These are phyloP conservation scores for Verbascum thapsus DNA, from an alignment of 257 asterid genomes.

Conservation along the genomic window DNA sequence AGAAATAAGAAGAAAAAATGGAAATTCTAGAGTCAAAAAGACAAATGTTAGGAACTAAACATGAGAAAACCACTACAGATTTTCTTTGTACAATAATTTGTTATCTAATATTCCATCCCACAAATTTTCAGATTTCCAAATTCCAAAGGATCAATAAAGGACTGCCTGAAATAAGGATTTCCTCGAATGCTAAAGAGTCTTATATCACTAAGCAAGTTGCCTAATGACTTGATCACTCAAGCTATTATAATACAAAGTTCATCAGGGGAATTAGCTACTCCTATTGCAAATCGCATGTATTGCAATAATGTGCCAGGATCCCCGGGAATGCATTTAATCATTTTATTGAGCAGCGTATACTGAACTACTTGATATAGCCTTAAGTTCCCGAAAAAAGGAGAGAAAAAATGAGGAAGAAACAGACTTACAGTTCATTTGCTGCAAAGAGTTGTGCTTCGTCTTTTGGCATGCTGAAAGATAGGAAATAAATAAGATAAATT, in stretches of 20 bases:
- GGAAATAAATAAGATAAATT: conserved; percentile 36
- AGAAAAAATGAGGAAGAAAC: conserved; percentile 15
- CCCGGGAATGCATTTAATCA: conserved; percentile 2
- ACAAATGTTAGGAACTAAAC: too few species aligned
- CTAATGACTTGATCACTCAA: not conserved
- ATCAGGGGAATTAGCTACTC: not conserved
- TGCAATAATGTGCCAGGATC: conserved; percentile 7
- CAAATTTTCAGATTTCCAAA: not conserved
- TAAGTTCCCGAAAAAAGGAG: not conserved
- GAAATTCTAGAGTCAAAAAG: too few species aligned
- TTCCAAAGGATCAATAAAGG: not conserved
- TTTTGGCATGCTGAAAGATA: conserved; percentile 79
- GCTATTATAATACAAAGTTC: not conserved
- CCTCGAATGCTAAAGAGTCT: not conserved
- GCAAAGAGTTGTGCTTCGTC: conserved; percentile 89
- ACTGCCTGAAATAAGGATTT: not conserved
- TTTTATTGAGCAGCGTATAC: not conserved
- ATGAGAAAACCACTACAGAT: too few species aligned
- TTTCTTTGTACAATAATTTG: too few species aligned
- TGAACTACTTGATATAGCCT: not conserved
- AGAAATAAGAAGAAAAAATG: too few species aligned
- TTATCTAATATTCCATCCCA: too few species aligned
- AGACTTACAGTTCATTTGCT: conserved; percentile 80
- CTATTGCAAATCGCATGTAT: conserved; percentile 2
- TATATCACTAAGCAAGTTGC: not conserved